Percentiles rank a stretch among this genome's conserved stretches.
Evolutionary conservation across 768 basidiomycete genomes (phyloP).

Genomic region (Hygrophorus russula): DNA sequence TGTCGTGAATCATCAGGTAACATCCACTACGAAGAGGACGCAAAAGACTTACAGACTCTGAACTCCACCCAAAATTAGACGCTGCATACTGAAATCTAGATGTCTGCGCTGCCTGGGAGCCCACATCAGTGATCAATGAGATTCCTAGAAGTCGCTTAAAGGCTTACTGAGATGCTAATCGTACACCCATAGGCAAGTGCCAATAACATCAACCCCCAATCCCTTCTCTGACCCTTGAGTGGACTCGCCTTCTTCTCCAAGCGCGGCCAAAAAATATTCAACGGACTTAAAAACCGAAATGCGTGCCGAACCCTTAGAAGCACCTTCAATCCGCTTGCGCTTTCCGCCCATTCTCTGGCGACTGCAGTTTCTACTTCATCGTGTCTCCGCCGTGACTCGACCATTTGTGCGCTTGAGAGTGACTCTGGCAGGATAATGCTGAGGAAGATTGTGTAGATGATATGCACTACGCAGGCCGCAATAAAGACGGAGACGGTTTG

Average conservation of each 20-base stretch:
- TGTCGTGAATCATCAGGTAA: background rate
- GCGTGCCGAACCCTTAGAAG: conserved; percentile 23
- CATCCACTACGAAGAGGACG: background rate
- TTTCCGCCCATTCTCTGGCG: conserved; percentile 19
- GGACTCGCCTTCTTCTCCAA: conserved; percentile 21
- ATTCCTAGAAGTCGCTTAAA: background rate
- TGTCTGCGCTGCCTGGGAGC: conserved; percentile 38
- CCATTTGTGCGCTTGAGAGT: conserved; percentile 41
- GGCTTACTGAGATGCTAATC: conserved; percentile 34
- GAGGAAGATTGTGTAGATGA: conserved; percentile 35
- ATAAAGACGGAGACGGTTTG: conserved; percentile 62
- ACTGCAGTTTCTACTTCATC: conserved; percentile 16
- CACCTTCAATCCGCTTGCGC: conserved; percentile 4
- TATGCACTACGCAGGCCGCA: conserved; percentile 38
- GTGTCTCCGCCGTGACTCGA: conserved; percentile 20
- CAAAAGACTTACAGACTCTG: conserved; percentile 41
- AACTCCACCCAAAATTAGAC: conserved; percentile 50
- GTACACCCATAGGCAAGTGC: conserved; percentile 41
- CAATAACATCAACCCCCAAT: conserved; percentile 58
- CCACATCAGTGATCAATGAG: background rate
- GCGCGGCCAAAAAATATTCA: conserved; percentile 50
- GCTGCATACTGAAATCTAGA: conserved; percentile 60
- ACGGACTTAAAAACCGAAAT: conserved; percentile 60
- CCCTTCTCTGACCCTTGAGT: conserved; percentile 29
- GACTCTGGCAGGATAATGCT: conserved; percentile 72